Evolutionary conservation across 2,329 filamentous ascomycete genomes (phyloP), one percentile per base, ranked within the genome.

Genomic region (Pseudocercospora vitis): DNA sequence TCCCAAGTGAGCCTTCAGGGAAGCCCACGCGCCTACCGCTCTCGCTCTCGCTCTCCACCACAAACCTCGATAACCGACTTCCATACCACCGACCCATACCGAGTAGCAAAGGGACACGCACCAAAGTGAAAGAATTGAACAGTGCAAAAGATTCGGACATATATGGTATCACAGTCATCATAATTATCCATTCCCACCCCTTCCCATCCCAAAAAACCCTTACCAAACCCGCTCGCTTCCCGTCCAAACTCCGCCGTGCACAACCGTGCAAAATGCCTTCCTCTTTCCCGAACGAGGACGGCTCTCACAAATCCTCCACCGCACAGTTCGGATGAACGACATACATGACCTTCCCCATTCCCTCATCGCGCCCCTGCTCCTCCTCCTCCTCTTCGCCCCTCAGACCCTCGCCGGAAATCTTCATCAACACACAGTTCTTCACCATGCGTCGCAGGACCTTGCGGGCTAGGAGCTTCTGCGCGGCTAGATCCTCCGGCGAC

Each of bases 381-480:
- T 79, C 26, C 75, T 71, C 56, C 80, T 81, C 61, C 35, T 84
- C 79, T 26, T 91, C 84, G 49, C 91, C 88, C 74, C 94, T 89
- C 45, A 97, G 81, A 16, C 95, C 91, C 63, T 95, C 91, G 62
- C 95, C 91, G 73, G 91, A 74, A 56, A 83, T 80, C 45, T 76
- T 76, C 73, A 82, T 78, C 45, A 84, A 70, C 14, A 83, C 80
- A 62, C 82, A 81, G 64, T 85, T 83, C 81, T 94, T 96, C 68
- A 96, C 88, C 87, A 97, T 95, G 73, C 89, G 87, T 80, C 89
- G 95, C 63, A 99, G 74, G 49, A 99, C 92, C 81, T 96, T 94
- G 68, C 78, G 82, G 11, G 86, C 87, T 52, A 96, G 74, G 2
- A 77, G 77, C 68, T 83, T 81, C 74, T n/a, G n/a, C n/a, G n/a